Evolutionary conservation across 75 land plant genomes (phyloP), one percentile per base, ranked within the genome.

Genomic region (Ceratopteris richardii): DNA sequence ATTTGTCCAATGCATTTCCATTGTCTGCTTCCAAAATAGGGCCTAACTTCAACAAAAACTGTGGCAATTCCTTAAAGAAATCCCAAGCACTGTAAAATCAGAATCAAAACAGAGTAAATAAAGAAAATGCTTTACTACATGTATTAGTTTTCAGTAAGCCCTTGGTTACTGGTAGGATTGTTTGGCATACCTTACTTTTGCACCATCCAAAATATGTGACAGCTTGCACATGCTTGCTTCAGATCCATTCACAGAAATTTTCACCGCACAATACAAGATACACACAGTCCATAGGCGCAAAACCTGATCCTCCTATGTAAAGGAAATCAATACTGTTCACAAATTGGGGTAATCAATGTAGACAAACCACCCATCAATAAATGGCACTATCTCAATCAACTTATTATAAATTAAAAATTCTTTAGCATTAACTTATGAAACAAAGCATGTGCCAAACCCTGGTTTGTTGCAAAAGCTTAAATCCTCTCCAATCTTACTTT

Each of bases 51-150:
- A 76, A 61, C 51, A 76, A 54, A 71, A 89, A 81, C 40, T 86
- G 96, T 9, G 87, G 91, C 29, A 94, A 69, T 76, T 94, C 98
- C 68, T 77, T 85, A 59, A 79, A 86, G 42, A 89, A 86, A 37
- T 81, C 90, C 47, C 77, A 77, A 54, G 83, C 60, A 57, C 98
- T 94, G 69, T 10, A 61, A 0, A 69, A 1, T 10, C 5, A n/a
- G 25, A 14, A 20, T 36, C 19, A n/a, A n/a, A n/a, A n/a, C n/a
- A n/a, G n/a, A 57, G 24, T 6, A 1, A 1, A 17, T 37, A n/a
- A 33, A 11, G 25, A 40, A 13, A 16, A 31, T 17, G 61, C 3
- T 46, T 40, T 14, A 58, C 11, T 9, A 33, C 31, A 10, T 5
- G 64, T 46, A 23, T n/a, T n/a, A 50, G n/a, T 25, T 18, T 33